Base-by-base conservation (phyloP, 1,284 basidiomycete species). In the Somion occarium region DNA sequence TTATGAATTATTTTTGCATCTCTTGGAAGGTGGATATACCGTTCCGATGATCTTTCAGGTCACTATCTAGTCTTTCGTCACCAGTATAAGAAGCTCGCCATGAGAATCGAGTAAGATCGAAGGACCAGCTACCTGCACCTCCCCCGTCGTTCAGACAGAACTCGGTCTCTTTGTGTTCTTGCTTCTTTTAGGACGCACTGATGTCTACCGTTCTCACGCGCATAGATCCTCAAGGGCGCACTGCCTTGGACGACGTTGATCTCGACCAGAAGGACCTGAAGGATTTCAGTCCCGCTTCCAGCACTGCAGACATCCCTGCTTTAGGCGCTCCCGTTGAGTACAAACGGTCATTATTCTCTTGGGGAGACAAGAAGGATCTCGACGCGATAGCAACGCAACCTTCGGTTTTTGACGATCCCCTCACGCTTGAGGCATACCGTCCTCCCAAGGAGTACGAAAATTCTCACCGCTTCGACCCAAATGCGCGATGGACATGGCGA, bases 401-500 rank as follows among this genome's bases (percentile, higher is more conserved):
- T 1, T 68, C 67, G n/a, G 66, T 69, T 15, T 69, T 69, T 50
- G 68, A 69, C 54, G 80, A 85, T 56, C 76, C 80, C 2, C 56
- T 64, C 42, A 69, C 79, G 0, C 64, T 79, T 2, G 73, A 74
- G 42, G 69, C 75, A 53, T 85, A 83, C 56, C 75, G 74, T 66
- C 82, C 84, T 1, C 78, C 74, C 49, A 66, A 73, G 2, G 61
- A 72, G 1, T 86, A 83, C 55, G 85, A 88, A 64, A 85, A 83
- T 58, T 53, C 72, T 1, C 82, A 86, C 58, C 72, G 82, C 5
- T 88, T 89, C 57, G 81, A 89, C 59, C 77, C 80, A 0, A 64
- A 70, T 12, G 82, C 81, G 24, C 74, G 85, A 3, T 90, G 87
- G 87, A 88, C 85, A 1, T 76, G 75, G 61, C 64, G 76, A 26